phyloP scores from a whole-genome alignment of 2,329 filamentous ascomycete species.

The Penicillium vulpinum region DNA sequence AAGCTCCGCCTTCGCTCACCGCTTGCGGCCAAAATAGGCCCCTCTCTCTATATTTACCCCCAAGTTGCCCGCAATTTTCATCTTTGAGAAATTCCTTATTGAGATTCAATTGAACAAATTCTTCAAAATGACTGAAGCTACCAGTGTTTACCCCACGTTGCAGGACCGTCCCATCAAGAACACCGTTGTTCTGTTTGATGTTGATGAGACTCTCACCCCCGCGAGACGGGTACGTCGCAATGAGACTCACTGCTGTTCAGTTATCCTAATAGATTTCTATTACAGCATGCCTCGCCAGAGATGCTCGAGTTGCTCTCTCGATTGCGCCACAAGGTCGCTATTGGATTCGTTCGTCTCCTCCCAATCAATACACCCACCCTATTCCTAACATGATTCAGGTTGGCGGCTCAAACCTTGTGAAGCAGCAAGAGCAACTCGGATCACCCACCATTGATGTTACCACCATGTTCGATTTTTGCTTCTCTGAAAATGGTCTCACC shows the following conservation, averaged over 20 bases:
- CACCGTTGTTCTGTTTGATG: constrained; percentile 94
- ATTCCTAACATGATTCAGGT: constrained; percentile 47
- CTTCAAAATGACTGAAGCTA: constrained; percentile 30
- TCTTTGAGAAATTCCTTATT: constrained; percentile 10
- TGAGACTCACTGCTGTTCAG: not conserved
- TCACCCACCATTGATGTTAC: constrained; percentile 68
- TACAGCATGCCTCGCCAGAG: constrained; percentile 69
- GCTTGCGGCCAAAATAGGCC: constrained; percentile 31
- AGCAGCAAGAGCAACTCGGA: constrained; percentile 96
- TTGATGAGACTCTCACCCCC: constrained; percentile 86
- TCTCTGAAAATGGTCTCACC: constrained; percentile 93
- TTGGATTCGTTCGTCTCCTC: constrained; percentile 32
- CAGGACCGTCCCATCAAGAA: constrained; percentile 83
- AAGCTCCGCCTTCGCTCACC: constrained; percentile 25
- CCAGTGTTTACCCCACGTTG: constrained; percentile 66
- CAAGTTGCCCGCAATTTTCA: constrained; percentile 7
- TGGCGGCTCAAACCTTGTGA: constrained; percentile 84
- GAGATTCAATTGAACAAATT: not conserved
- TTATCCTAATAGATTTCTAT: constrained; percentile 4
- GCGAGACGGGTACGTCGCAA: constrained; percentile 67
- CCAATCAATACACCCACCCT: not conserved
- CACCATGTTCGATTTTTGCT: constrained; percentile 93
- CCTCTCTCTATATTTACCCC: constrained; percentile 19
- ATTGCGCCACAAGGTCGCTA: constrained; percentile 64
- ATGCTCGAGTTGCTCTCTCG: constrained; percentile 77